Base-by-base conservation (phyloP, 2,329 filamentous ascomycete genomes). In the Ophiostoma ulmi region DNA sequence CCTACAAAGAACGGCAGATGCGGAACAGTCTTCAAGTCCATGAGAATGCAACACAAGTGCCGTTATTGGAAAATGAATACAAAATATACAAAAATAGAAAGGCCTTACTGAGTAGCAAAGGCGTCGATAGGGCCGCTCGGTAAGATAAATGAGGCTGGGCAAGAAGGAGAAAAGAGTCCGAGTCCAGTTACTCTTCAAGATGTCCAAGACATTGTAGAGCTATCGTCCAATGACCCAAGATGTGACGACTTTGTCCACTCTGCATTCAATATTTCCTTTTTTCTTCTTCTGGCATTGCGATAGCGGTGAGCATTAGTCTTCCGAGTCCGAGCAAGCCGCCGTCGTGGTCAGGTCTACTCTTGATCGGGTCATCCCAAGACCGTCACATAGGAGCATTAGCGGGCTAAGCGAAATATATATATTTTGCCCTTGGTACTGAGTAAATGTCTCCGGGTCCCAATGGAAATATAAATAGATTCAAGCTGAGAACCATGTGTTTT, bases 401-500 rank as follows among this genome's bases (percentile, higher is more conserved):
- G 52, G 52, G n/a, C 26, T 17, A 17, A n/a, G 44, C 14, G 13
- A 14, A 17, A 48, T 20, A 48, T 48, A 48, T 48, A 48, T 6
- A 20, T 48, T 10, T 44, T 44, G 39, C 39, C 39, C 14, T 52
- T 52, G 5, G 52, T 55, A 22, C 48, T n/a, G 13, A 11, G n/a
- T 58, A n/a, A 10, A 58, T 13, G 31, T 31, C 2, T 31, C 31
- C 31, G 31, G 31, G 31, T 31, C 31, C 31, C 31, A 31, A 31
- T 31, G 31, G 5, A n/a, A 48, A 48, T 48, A 26, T 63, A 63
- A 63, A 35, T 63, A 63, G 58, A 63, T 5, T 22, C 58, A 17
- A 36, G 58, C 58, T 63, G 17, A 48, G 26, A 63, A 35, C 58
- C 58, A 63, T 63, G 58, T 63, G 58, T 13, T 26, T 5, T 55